Percentiles rank a stretch among this genome's conserved stretches.
Evolutionary conservation across 441 rosid species (phyloP).

Genomic region (Croton laevigatus): DNA sequence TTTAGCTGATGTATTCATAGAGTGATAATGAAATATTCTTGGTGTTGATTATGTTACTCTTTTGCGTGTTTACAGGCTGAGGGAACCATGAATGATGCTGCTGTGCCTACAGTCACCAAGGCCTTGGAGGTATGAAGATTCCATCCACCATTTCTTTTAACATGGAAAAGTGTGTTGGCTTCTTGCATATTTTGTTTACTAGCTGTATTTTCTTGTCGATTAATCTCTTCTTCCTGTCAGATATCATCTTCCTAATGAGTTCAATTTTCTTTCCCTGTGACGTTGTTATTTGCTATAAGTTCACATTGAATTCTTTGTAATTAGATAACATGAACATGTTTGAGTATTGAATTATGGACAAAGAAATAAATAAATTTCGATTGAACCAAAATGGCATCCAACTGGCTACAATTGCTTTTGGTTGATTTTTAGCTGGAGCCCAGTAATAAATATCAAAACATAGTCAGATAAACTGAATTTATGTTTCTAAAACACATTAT

Average conservation of each 20-base stretch:
- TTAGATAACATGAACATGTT: too few relatives aligned
- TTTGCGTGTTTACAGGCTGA: slow-evolving; percentile 63
- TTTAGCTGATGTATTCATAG: background rate
- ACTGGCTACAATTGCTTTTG: too few relatives aligned
- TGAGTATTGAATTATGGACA: too few relatives aligned
- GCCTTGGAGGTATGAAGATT: slow-evolving; percentile 66
- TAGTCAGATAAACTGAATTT: background rate
- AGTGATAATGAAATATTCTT: background rate
- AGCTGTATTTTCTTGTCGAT: background rate
- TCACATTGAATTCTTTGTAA: too few relatives aligned
- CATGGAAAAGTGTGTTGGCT: background rate
- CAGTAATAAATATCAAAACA: background rate
- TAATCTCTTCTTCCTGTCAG: background rate
- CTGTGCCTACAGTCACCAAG: slow-evolving; percentile 55
- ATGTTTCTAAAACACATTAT: background rate
- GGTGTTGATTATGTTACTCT: slow-evolving; percentile 15
- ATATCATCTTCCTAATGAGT: background rate
- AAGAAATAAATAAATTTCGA: too few relatives aligned
- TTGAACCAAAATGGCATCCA: too few relatives aligned
- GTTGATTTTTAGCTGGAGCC: too few relatives aligned
- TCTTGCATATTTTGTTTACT: background rate
- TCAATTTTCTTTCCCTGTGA: background rate
- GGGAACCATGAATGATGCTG: slow-evolving; percentile 77
- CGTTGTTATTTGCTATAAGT: background rate
- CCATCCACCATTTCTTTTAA: background rate